Evolutionary conservation across 23 red algal genomes (phyloP), one percentile per base, ranked within the genome.

Genomic region (Gracilaria domingensis): DNA sequence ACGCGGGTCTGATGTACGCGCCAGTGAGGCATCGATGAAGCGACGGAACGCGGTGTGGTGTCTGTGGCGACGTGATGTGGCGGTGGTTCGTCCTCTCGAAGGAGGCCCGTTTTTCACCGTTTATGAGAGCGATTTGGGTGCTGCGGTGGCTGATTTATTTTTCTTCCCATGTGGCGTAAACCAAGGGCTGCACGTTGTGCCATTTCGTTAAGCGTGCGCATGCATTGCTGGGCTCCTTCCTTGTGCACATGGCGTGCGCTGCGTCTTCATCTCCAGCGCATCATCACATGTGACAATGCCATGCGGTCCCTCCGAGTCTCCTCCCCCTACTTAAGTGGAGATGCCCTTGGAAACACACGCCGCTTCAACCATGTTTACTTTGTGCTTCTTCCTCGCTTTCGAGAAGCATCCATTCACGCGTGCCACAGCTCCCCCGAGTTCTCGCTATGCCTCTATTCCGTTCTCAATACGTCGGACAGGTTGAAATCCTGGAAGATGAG

Each of bases 131-230:
- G 85, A 89, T 30, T 79, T 89, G 12, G 85, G 85, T 5, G 8
- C 29, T 29, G 5, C 71, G 1, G n/a, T 89, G 16, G 85, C 85
- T 28, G 85, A 89, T 32, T 23, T 89, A 12, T 89, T 78, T 53
- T 89, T 60, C 32, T 89, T 89, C 51, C 12, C 67, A 61, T 39
- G 69, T 60, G 49, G 69, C 55, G 62, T 89, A 77, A 89, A 89
- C 54, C 67, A 70, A 45, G 85, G 85, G 26, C 58, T 89, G 50
- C 74, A 89, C 49, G 44, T 89, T 44, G 85, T 79, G 67, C 74
- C 85, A 21, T 89, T 73, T 73, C 67, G 67, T n/a, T 73, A 44
- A 73, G 67, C 30, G 12, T 0, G 0, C 1, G 65, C 28, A 25
- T 39, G 67, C 67, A 73, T 73, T 73, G 67, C 67, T 73, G 67